Percentiles rank a stretch among this genome's conserved stretches.
phyloP scores from a whole-genome alignment of 2,329 filamentous ascomycete species.

The Neofusicoccum ribis region DNA sequence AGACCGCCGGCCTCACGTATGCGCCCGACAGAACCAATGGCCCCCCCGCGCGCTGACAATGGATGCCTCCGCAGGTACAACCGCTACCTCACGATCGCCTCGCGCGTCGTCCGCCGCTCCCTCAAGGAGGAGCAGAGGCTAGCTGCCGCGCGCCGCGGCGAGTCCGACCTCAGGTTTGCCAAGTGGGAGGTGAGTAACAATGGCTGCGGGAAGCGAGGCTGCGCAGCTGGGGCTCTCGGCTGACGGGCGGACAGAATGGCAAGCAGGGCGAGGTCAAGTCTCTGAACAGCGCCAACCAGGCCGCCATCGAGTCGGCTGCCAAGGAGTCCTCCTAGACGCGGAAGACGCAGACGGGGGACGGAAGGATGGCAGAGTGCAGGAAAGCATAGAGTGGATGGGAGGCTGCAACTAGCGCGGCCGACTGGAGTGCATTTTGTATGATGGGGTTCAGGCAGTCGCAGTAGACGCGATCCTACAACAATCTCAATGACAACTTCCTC shows the following conservation, averaged over 20 bases:
- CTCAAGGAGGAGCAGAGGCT: conserved; percentile 94
- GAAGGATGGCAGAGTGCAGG: conserved; percentile 8
- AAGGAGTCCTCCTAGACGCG: conserved; percentile 42
- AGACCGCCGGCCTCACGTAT: conserved; percentile 94
- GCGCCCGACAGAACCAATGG: conserved; percentile 9
- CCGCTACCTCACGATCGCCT: conserved; percentile 95
- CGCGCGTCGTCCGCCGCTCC: conserved; percentile 92
- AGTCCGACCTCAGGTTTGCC: conserved; percentile 84
- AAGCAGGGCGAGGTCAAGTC: conserved; percentile 87
- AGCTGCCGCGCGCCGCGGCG: conserved; percentile 81
- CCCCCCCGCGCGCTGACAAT: conserved; percentile 26
- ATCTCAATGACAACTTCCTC: conserved; percentile 20
- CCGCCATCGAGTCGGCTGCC: conserved; percentile 43
- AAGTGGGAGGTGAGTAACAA: conserved; percentile 85
- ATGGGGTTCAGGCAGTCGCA: conserved; percentile 18
- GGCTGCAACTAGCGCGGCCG: conserved; percentile 19
- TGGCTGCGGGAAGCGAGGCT: conserved; percentile 27
- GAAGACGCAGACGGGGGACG: background rate
- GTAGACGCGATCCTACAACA: conserved; percentile 19
- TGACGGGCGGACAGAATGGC: conserved; percentile 69
- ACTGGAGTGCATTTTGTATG: conserved; percentile 21
- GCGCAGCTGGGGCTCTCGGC: conserved; percentile 17
- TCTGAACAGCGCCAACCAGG: conserved; percentile 60
- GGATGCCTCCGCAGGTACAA: conserved; percentile 75
- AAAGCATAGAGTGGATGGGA: background rate